Evolutionary conservation across 495 filamentous ascomycete genomes (phyloP).

Genomic region (Astrothelium subdiscretum): DNA sequence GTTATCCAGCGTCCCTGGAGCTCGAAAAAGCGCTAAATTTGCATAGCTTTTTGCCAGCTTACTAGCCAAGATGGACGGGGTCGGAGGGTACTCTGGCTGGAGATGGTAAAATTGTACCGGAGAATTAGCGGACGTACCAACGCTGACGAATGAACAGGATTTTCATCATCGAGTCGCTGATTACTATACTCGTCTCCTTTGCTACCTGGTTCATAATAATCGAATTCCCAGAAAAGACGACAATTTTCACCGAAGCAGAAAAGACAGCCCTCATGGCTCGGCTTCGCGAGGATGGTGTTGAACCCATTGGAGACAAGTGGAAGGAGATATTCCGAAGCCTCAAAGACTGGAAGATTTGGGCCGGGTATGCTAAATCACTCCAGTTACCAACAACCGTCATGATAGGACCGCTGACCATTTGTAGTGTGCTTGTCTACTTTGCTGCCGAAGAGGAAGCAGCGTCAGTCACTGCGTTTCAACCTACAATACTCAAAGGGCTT

Average conservation of each 20-base stretch:
- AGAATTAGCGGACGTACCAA: neutral
- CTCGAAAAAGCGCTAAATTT: neutral
- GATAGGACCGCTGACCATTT: neutral
- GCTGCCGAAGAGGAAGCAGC: conserved; percentile 13
- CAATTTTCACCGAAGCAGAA: neutral
- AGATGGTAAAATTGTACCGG: neutral
- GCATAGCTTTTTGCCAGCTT: neutral
- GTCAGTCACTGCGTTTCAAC: conserved; percentile 9
- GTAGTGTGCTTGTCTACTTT: conserved; percentile 12
- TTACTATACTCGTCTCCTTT: neutral
- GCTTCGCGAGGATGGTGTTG: conserved; percentile 11
- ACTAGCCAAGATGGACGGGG: conserved; percentile 2
- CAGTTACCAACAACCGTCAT: neutral
- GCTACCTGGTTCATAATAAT: conserved; percentile 1
- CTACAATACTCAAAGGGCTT: conserved; percentile 4
- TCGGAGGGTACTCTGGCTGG: conserved; percentile 2
- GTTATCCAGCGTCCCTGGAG: neutral
- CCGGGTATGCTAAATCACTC: conserved; percentile 6
- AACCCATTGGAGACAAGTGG: conserved; percentile 3
- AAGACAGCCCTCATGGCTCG: neutral
- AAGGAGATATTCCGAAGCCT: conserved; percentile 2
- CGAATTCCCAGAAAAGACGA: conserved; percentile 1
- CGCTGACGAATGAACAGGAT: neutral
- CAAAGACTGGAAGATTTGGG: conserved; percentile 21
- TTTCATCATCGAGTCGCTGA: neutral